Percentiles rank a stretch among this genome's conserved stretches.
Evolutionary conservation across 1,284 basidiomycete species (phyloP).

Genomic region (Athelia psychrophila): DNA sequence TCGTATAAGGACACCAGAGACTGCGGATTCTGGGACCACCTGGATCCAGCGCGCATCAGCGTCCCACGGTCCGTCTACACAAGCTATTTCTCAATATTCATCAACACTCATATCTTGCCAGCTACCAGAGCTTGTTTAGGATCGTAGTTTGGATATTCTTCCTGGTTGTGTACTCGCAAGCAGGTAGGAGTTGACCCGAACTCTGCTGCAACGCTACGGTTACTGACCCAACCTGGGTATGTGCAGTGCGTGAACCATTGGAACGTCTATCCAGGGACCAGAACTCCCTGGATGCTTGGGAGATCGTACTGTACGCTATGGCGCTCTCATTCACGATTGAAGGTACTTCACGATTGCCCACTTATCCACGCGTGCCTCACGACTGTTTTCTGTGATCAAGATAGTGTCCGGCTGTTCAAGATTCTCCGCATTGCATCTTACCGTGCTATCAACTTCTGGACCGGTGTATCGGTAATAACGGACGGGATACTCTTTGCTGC

Average conservation of each 20-base stretch:
- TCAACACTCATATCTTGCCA: conserved; percentile 19
- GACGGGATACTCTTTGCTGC: conserved; percentile 71
- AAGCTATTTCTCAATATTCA: conserved; percentile 13
- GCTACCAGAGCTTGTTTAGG: conserved; percentile 77
- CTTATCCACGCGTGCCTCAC: not conserved
- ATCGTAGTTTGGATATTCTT: conserved; percentile 84
- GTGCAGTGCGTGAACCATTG: conserved; percentile 71
- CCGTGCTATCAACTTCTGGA: conserved; percentile 83
- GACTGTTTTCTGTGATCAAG: not conserved
- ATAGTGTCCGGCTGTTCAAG: conserved; percentile 51
- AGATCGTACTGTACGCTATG: conserved; percentile 75
- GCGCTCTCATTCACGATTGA: conserved; percentile 75
- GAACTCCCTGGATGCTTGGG: conserved; percentile 68
- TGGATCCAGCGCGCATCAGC: conserved; percentile 77
- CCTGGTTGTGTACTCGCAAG: conserved; percentile 83
- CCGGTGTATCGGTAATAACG: conserved; percentile 66
- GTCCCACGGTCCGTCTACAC: conserved; percentile 66
- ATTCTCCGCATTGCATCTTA: conserved; percentile 65
- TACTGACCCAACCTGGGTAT: not conserved
- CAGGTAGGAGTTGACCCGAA: conserved; percentile 46
- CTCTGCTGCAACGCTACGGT: conserved; percentile 4
- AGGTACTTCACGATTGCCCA: conserved; percentile 42
- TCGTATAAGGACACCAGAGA: conserved; percentile 52
- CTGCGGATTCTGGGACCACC: conserved; percentile 62
- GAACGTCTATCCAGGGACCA: conserved; percentile 54